A percentile compares a stretch with the other conserved stretches of the same genome.
Evolutionary conservation across 2,329 filamentous ascomycete genomes (phyloP).

Genomic region (Alternaria incomplexa): DNA sequence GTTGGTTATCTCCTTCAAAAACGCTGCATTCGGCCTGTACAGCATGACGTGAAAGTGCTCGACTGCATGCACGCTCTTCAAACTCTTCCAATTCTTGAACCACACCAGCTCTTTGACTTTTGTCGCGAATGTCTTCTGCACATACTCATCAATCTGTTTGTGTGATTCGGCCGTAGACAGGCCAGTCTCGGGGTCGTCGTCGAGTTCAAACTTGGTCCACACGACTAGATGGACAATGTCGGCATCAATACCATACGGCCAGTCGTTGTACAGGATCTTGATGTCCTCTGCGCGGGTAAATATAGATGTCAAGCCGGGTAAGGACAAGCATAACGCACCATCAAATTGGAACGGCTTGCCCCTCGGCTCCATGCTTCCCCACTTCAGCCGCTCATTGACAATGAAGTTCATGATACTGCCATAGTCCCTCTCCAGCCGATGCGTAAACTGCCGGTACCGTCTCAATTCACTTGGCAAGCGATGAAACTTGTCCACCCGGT

Average conservation of each 20-base stretch:
- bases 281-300: slow-evolving; percentile 60
- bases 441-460: slow-evolving; percentile 75
- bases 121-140: slow-evolving; percentile 68
- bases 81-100: slow-evolving; percentile 89
- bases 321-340: slow-evolving; percentile 1
- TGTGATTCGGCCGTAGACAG: slow-evolving; percentile 71
- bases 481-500: slow-evolving; percentile 78
- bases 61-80: slow-evolving; percentile 85
- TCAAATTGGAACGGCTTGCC: slow-evolving; percentile 52
- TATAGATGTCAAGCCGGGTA: neutral
- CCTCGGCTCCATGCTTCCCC: slow-evolving; percentile 60
- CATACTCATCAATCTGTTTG: slow-evolving; percentile 72
- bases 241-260: slow-evolving; percentile 85
- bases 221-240: slow-evolving; percentile 84
- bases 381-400: slow-evolving; percentile 70
- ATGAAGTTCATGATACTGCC: slow-evolving; percentile 83
- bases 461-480: slow-evolving; percentile 78
- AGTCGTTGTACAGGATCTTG: slow-evolving; percentile 86
- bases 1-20: slow-evolving; percentile 73
- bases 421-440: slow-evolving; percentile 67
- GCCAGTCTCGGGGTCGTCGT: slow-evolving; percentile 69
- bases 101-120: slow-evolving; percentile 64
- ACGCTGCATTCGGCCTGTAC: slow-evolving; percentile 72
- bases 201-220: slow-evolving; percentile 88
- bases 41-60: slow-evolving; percentile 98